phyloP scores from a whole-genome alignment of 2,329 filamentous ascomycete species.

The Xenosphaeropsis pyriputrescens region DNA sequence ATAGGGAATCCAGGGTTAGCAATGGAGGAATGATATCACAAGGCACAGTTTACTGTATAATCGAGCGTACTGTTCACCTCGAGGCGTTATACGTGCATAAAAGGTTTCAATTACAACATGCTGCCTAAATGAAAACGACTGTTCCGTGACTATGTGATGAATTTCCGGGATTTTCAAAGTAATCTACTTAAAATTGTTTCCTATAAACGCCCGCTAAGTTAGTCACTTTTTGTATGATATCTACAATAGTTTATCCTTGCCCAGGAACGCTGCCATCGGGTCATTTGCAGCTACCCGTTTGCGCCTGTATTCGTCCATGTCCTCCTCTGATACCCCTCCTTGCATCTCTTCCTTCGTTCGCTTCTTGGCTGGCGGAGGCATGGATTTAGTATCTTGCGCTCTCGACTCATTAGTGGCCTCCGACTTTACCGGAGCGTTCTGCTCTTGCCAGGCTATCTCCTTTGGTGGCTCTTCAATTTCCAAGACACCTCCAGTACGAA shows the following conservation, averaged over 20 bases:
- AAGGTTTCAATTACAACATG: not conserved
- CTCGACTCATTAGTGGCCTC: constrained; percentile 4
- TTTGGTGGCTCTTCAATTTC: constrained; percentile 14
- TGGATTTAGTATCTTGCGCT: constrained; percentile 17
- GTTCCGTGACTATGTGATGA: not conserved
- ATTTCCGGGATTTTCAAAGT: not conserved
- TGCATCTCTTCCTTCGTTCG: constrained; percentile 68
- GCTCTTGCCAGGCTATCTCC: constrained; percentile 4
- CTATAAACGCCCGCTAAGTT: constrained; percentile 7
- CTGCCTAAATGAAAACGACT: not conserved
- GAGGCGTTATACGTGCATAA: constrained; percentile 26
- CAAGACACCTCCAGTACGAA: constrained; percentile 29
- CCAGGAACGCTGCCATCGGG: constrained; percentile 73
- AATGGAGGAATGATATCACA: constrained; percentile 18
- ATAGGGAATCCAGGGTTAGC: constrained; percentile 4
- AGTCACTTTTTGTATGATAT: constrained; percentile 5
- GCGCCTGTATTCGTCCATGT: constrained; percentile 73
- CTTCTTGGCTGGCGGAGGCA: constrained; percentile 37
- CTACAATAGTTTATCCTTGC: constrained; percentile 50
- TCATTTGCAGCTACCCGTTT: constrained; percentile 63
- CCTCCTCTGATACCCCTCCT: constrained; percentile 63
- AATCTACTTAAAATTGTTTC: constrained; percentile 3
- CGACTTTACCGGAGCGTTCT: too few relatives aligned
- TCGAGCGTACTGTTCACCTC: constrained; percentile 30
- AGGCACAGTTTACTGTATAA: constrained; percentile 20